Evolutionary conservation across 2,329 filamentous ascomycete genomes (phyloP).

Genomic region (Helotiales sp.): DNA sequence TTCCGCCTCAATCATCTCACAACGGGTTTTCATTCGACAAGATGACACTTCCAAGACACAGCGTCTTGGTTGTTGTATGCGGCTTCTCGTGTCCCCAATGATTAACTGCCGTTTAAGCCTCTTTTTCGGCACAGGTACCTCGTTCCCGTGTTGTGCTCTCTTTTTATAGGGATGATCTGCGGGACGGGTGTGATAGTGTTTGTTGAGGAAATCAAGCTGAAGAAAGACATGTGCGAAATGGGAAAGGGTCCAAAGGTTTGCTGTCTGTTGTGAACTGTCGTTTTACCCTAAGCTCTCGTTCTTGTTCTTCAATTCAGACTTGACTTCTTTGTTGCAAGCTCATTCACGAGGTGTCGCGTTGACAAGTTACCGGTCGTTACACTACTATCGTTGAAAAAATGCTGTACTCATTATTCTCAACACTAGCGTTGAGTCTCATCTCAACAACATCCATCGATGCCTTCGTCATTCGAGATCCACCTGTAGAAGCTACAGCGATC

Average conservation of each 20-base stretch:
- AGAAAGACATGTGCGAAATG: background rate
- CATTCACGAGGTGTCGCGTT: background rate
- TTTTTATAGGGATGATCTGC: background rate
- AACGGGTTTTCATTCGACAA: background rate
- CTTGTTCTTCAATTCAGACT: background rate
- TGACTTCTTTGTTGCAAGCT: too few relatives aligned
- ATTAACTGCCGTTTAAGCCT: background rate
- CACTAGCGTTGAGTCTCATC: background rate
- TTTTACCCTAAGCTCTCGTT: too few relatives aligned
- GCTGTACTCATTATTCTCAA: background rate
- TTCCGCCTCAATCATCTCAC: background rate
- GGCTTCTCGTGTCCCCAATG: background rate
- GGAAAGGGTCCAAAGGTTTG: background rate
- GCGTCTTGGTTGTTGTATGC: background rate
- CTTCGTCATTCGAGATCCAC: background rate
- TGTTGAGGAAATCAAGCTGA: background rate
- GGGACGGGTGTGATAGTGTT: background rate
- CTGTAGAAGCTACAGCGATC: constrained; percentile 3
- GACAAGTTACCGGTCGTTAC: background rate
- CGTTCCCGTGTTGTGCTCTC: background rate
- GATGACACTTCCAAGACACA: background rate
- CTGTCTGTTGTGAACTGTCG: too few relatives aligned
- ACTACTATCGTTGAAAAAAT: background rate
- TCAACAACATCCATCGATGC: background rate
- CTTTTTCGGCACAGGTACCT: background rate